Base-by-base conservation (phyloP, 371 early-diverging fungal genomes). In the Dentiscutata heterogama region DNA sequence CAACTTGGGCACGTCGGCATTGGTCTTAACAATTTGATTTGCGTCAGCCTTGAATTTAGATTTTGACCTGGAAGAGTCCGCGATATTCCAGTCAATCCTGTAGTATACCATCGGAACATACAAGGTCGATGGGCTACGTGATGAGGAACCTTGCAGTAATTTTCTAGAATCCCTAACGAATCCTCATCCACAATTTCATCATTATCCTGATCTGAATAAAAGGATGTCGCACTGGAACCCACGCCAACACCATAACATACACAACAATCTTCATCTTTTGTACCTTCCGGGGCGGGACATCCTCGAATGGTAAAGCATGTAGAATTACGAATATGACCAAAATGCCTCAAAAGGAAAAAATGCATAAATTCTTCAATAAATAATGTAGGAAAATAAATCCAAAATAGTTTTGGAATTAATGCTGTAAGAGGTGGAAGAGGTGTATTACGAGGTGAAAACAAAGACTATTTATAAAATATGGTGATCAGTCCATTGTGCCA, bases 251-350 rank as follows among this genome's bases (percentile, higher is more conserved):
- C 77, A 56, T 60, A 61, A n/a, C 77, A 77, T 3, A 77, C 56
- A 42, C 77, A 77, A 56, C 74, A 74, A 58, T 77, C 77, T 20
- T 77, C 77, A 46, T 77, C 77, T 61, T 77, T 77, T 22, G 77
- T 25, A n/a, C 14, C 61, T 14, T 53, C 58, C 31, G 61, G 42
- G 31, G 61, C 58, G 31, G 63, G 61, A 35, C 77, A 27, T 31
- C 77, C 77, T 61, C 61, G 27, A 13, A 77, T 77, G 42, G 61
- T 77, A 13, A 61, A 77, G 46, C 77, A n/a, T 7, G 14, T 42
- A 16, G 77, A 42, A 61, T 77, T 61, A 63, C 63, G 63, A n/a
- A 77, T 46, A 77, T 61, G 18, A n/a, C 61, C 20, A 58, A 77
- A 77, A 39, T 77, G 77, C 25, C 77, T 27, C 61, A 77, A 42